Evolutionary conservation across 2,329 filamentous ascomycete species (phyloP), one percentile per base, ranked within the genome.

Genomic region (Epichloe gansuensis): DNA sequence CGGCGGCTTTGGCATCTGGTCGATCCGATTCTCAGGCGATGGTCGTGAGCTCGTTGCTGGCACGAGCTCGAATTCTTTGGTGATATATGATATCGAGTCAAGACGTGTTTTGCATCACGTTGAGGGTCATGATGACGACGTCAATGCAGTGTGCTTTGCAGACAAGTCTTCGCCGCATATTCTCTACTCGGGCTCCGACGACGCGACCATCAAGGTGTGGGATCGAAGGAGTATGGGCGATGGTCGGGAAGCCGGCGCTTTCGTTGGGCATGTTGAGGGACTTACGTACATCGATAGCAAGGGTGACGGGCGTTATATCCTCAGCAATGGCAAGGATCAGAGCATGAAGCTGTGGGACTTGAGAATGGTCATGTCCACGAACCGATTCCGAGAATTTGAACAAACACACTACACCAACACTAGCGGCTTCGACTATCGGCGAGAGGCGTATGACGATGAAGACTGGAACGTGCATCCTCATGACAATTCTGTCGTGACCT

Each of bases 291-390:
- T 85, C 51, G 82, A 85, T 66, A 82, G 78, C 66, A 85, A 85
- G 61, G 80, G 80, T 49, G 82, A 85, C 62, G 82, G 82, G 4
- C 74, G 82, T 52, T 97, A 97, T 65, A 85, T 97, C 8, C 78
- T 98, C 27, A 90, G 85, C 58, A 98, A 98, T 61, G 88, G 82
- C 55, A 98, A 97, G 64, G 93, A 98, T 63, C 93, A 97, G 67
- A 91, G 84, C 42, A 95, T 95, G 81, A 97, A 97, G 69, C 76
- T 98, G 0, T 98, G 93, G 93, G 93, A 98, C 66, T 66, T 96
- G 52, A 78, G 91, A 49, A 94, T 87, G 75, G 91, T 89, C 76
- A 87, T 93, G 74, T 82, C 82, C 5, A 84, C 85, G 1, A 76
- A 82, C 36, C 72, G 75, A 50, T 86, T 81, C 54, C 72, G 75